phyloP scores from a whole-genome alignment of 2,329 filamentous ascomycete genomes.

The Penicillium verrucosum region DNA sequence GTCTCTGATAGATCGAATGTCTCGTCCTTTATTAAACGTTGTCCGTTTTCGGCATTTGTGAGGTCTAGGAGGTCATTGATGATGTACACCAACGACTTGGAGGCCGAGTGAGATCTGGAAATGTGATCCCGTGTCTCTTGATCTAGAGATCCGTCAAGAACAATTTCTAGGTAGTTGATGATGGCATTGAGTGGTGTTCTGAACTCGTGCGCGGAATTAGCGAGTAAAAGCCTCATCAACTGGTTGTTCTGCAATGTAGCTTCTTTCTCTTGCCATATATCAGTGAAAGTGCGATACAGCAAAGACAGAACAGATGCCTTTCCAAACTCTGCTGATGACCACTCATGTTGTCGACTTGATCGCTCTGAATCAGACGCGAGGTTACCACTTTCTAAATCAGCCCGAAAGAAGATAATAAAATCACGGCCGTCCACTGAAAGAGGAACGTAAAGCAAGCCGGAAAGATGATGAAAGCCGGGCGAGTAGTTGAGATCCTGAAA shows the following conservation, averaged over 20 bases:
- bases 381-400: constrained; percentile 49
- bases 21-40: constrained; percentile 73
- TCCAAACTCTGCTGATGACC: constrained; percentile 82
- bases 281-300: constrained; percentile 83
- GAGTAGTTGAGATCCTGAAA: constrained; percentile 77
- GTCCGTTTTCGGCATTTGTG: constrained; percentile 81
- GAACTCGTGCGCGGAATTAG: constrained; percentile 87
- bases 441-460: constrained; percentile 75
- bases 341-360: constrained; percentile 65
- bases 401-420: constrained; percentile 84
- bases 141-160: constrained; percentile 73
- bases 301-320: constrained; percentile 81
- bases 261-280: constrained; percentile 88
- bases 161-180: constrained; percentile 89
- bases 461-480: constrained; percentile 72
- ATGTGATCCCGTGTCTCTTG: constrained; percentile 79
- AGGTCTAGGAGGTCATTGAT: constrained; percentile 87
- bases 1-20: constrained; percentile 69
- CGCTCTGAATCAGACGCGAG: not conserved
- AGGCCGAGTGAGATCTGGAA: constrained; percentile 78
- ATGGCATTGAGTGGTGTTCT: constrained; percentile 89
- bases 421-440: constrained; percentile 70
- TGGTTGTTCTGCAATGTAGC: constrained; percentile 76
- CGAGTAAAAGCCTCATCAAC: constrained; percentile 70
- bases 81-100: constrained; percentile 85